A percentile compares a stretch with the other conserved stretches of the same genome.
Evolutionary conservation across 2,329 filamentous ascomycete genomes (phyloP).

Genomic region (Fusarium sp.): DNA sequence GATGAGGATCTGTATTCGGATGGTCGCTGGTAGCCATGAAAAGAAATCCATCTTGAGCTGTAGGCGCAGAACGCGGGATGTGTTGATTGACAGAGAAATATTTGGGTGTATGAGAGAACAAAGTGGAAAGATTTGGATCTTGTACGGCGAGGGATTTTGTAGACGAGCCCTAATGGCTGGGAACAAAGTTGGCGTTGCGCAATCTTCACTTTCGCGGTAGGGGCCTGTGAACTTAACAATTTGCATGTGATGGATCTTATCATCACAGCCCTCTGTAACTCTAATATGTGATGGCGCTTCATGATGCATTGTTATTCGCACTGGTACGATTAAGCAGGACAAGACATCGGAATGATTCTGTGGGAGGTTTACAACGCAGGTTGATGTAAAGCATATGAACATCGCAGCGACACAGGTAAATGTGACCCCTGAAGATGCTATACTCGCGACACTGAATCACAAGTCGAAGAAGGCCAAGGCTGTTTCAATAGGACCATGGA

Average conservation of each 20-base stretch:
- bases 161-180: neutral
- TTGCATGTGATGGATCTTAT: too few species aligned
- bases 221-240: neutral
- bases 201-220: neutral
- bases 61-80: fast-evolving
- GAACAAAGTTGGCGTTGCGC: neutral
- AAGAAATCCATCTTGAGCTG: neutral
- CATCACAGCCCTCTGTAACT: neutral
- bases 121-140: too few species aligned
- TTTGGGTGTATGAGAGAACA: too few species aligned
- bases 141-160: too few species aligned
- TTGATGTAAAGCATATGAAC: neutral
- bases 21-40: neutral
- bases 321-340: neutral
- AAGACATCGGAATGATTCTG: neutral
- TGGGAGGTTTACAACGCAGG: fast-evolving
- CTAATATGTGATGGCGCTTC: neutral
- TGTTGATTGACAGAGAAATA: too few species aligned
- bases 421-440: too few species aligned
- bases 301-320: neutral
- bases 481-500: too few species aligned
- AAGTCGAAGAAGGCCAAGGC: too few species aligned
- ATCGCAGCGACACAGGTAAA: neutral
- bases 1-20: neutral
- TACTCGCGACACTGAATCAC: fast-evolving